Evolutionary conservation across 345 rosid species (phyloP), one percentile per base, ranked within the genome.

Genomic region (Heritiera fomes): DNA sequence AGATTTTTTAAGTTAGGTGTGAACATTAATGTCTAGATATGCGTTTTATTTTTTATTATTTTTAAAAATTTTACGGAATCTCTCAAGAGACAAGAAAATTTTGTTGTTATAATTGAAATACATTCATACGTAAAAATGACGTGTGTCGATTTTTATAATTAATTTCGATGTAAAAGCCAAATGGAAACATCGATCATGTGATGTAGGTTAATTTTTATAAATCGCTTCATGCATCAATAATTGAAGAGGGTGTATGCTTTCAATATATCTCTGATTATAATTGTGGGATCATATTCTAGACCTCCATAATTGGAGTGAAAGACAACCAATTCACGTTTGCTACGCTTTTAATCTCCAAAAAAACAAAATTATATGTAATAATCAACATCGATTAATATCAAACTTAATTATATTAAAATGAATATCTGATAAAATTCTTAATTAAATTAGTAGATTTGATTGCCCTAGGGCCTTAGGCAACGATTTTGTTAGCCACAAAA

Each of bases 241-340:
- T 66, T 43, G 15, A 45, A 41, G 50, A 66, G n/a, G 1, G 50
- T 20, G 8, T 66, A 4, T 7, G 12, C 17, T 38, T 65, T 3
- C 43, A 41, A 50, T 50, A 3, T 6, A 40, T 40, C 70, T 65
- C 1, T 7, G 17, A 65, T 65, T 65, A 40, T 65, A 15, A 18
- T 1, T 23, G 18, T 23, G 53, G 32, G 53, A 68, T 68, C 52
- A 9, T n/a, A 9, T 67, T 43, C 52, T 43, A 67, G 4, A 40
- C 52, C 81, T 75, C 86, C 56, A 84, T 84, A 62, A 84, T 80
- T 84, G 84, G 78, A 77, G 38, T 60, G 55, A 78, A 64, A 56
- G 82, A 80, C 80, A 80, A 70, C 56, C 6, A 6, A 43, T 6
- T 43, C 45, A 43, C 43, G 6, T 41, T 4, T 41, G 43, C 43